phyloP scores from a whole-genome alignment of 1,139 yeast species.

The Yamadazyma jaroonii region DNA sequence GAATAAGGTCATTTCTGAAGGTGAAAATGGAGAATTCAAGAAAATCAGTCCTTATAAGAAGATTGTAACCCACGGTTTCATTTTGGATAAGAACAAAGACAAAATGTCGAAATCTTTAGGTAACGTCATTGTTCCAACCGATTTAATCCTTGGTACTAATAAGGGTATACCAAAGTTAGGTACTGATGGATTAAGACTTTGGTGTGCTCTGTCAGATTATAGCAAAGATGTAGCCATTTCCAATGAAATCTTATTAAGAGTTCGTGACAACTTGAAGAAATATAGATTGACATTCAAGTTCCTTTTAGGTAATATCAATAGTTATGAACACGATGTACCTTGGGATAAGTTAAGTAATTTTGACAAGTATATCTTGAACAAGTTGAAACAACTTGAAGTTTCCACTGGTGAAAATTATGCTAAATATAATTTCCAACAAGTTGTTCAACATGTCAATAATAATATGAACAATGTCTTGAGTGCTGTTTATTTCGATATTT shows the following conservation, averaged over 20 bases:
- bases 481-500: slow-evolving; percentile 80
- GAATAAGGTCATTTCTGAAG: slow-evolving; percentile 63
- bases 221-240: slow-evolving; percentile 78
- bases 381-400: slow-evolving; percentile 47
- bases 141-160: slow-evolving; percentile 65
- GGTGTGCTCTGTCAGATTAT: slow-evolving; percentile 90
- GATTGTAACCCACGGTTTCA: slow-evolving; percentile 91
- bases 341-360: slow-evolving; percentile 32
- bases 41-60: slow-evolving; percentile 68
- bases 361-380: slow-evolving; percentile 64
- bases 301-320: slow-evolving; percentile 61
- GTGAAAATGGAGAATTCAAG: slow-evolving; percentile 28
- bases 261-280: slow-evolving; percentile 78
- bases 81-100: slow-evolving; percentile 76
- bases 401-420: slow-evolving; percentile 47
- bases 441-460: slow-evolving; percentile 58
- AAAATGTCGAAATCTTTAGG: slow-evolving; percentile 96
- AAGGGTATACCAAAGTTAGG: slow-evolving; percentile 72
- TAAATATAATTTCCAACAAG: slow-evolving; percentile 64
- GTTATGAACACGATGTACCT: not conserved
- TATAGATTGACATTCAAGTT: slow-evolving; percentile 78
- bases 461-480: slow-evolving; percentile 78
- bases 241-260: slow-evolving; percentile 67
- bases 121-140: slow-evolving; percentile 68
- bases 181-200: slow-evolving; percentile 83